Evolutionary conservation across 2,329 filamentous ascomycete genomes (phyloP), one percentile per base, ranked within the genome.

Genomic region (Scopulariopsis brevicaulis): DNA sequence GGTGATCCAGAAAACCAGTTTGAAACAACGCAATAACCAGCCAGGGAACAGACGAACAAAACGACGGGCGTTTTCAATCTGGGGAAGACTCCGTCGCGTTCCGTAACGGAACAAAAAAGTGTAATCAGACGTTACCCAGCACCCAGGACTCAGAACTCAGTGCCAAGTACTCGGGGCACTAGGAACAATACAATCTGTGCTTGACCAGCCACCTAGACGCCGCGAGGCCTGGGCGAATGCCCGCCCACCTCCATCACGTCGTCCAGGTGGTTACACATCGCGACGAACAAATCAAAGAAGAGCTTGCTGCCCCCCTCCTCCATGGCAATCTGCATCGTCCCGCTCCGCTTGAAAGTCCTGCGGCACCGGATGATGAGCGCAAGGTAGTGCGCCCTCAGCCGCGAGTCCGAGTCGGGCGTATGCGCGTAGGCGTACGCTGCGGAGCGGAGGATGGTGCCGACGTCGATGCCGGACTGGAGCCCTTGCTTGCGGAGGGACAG

Each of bases 291-390:
- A 68, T 96, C 92, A 69, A 96, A 96, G 76, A 96, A 96, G 60
- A 96, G 77, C 67, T 88, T 81, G 1, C 78, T 88, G 57, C 90
- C 90, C 32, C 92, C 92, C 61, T 84, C 83, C 70, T 88, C 88
- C 91, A 96, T 96, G 75, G 96, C 91, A 64, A 89, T 83, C 73
- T 96, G 92, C 91, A 96, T 96, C 3, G 91, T 96, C 58, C 91
- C 90, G 71, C 90, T 96, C 58, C 90, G 81, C 78, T 96, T 96
- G 74, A 96, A 96, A 2, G 90, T 96, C 67, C 83, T 82, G 63
- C 92, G 83, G 65, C 87, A 90, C 63, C 91, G 85, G 68, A 96
- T 95, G 72, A 96, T 96, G 67, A 96, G 83, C 20, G 92, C 90
- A 43, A 96, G 84, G 65, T 96, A 96, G 72, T 96, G 91, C 25